These are phyloP conservation scores for Calycina herbarum DNA, from an alignment of 2,329 filamentous ascomycete species.

Conservation along the genomic window DNA sequence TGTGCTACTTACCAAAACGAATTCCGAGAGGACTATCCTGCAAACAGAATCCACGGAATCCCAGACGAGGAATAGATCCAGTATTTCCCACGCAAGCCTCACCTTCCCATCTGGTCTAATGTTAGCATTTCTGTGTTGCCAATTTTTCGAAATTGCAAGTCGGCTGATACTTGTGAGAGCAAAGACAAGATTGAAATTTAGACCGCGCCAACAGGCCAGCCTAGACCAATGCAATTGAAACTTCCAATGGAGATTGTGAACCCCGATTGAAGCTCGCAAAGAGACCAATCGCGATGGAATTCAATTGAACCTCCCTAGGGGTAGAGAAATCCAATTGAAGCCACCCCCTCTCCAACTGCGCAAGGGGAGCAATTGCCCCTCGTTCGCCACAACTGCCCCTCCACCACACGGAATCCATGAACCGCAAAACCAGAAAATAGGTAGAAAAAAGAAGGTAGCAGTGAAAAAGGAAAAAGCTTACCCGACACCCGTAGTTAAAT, in stretches of 20 bases:
- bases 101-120: conserved; percentile 29
- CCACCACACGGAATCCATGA: background rate
- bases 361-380: background rate
- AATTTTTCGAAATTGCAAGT: background rate
- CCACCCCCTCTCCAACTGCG: background rate
- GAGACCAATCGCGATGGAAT: background rate
- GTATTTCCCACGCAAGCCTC: conserved; percentile 38
- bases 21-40: conserved; percentile 38
- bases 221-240: background rate
- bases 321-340: background rate
- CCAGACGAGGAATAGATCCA: conserved; percentile 35
- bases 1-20: conserved; percentile 42
- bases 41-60: conserved; percentile 36
- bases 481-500: conserved; percentile 80
- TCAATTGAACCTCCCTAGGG: too few relatives aligned
- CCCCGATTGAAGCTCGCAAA: background rate
- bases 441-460: background rate
- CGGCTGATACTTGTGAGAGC: background rate
- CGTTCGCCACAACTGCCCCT: background rate
- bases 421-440: background rate
- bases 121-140: background rate
- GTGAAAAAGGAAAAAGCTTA: background rate
- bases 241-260: background rate
- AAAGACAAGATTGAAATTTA: background rate
- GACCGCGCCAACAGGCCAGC: background rate